Conservation (phyloP, 768 basidiomycete genomes). For the Termitomyces sp. region DNA sequence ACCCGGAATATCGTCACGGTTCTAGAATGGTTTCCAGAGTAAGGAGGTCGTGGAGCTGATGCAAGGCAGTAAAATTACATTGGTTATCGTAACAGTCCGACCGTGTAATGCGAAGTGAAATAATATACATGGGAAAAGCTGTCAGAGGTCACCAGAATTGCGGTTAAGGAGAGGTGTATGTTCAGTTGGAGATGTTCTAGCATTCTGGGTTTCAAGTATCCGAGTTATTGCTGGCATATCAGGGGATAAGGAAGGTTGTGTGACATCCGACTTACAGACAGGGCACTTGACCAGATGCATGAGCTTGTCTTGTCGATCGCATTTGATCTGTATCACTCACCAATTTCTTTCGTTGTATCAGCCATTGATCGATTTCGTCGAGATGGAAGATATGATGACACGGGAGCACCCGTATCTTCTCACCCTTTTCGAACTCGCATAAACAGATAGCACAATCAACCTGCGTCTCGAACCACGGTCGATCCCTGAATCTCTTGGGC, state of each 20-base stretch:
- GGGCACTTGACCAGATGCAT: constrained; percentile 57
- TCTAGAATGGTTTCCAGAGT: not conserved
- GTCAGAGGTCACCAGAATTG: constrained; percentile 6
- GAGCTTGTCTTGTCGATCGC: not conserved
- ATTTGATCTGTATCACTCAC: constrained; percentile 40
- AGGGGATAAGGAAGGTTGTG: constrained; percentile 38
- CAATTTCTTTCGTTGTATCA: constrained; percentile 88
- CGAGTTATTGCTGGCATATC: not conserved
- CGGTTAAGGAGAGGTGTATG: constrained; percentile 32
- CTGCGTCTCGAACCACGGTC: constrained; percentile 78
- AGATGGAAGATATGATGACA: constrained; percentile 96
- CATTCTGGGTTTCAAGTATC: constrained; percentile 9
- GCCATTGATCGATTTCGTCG: constrained; percentile 87
- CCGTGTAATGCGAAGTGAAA: constrained; percentile 2
- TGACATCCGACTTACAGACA: constrained; percentile 90
- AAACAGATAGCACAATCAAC: constrained; percentile 93
- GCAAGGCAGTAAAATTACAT: constrained; percentile 12
- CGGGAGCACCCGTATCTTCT: constrained; percentile 86
- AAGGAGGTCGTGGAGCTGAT: not conserved
- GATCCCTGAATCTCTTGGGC: constrained; percentile 25
- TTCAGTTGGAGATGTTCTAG: constrained; percentile 25
- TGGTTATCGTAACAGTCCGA: constrained; percentile 13
- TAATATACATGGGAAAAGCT: constrained; percentile 3
- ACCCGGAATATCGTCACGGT: too few relatives aligned
- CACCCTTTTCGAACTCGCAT: constrained; percentile 79